Evolutionary conservation across 176 grass and related monocot species (phyloP).

Genomic region (Carex scoparia): DNA sequence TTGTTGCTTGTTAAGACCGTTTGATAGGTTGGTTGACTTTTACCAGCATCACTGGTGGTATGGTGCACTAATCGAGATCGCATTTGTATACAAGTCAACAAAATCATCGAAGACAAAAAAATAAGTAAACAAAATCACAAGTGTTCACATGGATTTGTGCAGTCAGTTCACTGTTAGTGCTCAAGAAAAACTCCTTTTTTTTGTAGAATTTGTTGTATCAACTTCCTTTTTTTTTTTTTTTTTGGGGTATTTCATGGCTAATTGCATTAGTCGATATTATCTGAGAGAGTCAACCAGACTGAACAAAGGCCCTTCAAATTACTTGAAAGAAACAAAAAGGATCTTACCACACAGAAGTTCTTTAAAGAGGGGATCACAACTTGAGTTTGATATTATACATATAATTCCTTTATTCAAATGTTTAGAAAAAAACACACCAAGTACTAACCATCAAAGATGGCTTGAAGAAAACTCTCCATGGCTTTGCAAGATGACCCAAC

Average conservation of each 20-base stretch:
- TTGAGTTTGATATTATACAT: not conserved
- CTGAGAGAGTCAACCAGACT: not conserved
- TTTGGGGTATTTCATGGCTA: not conserved
- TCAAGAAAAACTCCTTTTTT: not conserved
- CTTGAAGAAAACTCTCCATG: conserved; percentile 1
- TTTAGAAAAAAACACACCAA: not conserved
- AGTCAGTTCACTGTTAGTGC: not conserved
- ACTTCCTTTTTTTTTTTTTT: not conserved
- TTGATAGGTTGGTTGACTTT: not conserved
- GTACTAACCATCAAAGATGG: not conserved
- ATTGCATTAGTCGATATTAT: not conserved
- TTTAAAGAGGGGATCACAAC: not conserved
- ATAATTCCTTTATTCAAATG: not conserved
- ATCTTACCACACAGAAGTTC: not conserved
- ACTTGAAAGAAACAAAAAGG: not conserved
- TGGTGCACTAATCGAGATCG: not conserved
- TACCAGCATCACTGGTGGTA: not conserved
- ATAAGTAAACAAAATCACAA: not conserved
- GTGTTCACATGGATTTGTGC: not conserved
- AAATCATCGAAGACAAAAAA: not conserved
- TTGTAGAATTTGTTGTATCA: not conserved
- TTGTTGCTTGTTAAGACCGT: not conserved
- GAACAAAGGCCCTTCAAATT: not conserved
- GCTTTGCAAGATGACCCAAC: conserved; percentile 10
- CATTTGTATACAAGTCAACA: too few species aligned